Percentiles rank a stretch among this genome's conserved stretches.
Evolutionary conservation across 305 asterid species (phyloP).

Genomic region (Solanum hybrid): DNA sequence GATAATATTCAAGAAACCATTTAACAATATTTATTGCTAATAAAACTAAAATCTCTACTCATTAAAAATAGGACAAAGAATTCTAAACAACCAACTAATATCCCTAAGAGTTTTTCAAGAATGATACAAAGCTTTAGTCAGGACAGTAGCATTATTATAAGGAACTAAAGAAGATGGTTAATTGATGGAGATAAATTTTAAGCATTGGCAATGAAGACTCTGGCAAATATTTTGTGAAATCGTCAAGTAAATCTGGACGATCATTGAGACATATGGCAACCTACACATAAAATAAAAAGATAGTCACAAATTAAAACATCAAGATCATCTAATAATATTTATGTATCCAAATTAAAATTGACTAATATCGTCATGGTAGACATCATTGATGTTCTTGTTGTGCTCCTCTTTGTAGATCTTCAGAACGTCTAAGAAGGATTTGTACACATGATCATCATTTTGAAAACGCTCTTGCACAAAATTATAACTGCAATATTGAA

Average conservation of each 20-base stretch:
- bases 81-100: not conserved
- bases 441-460: conserved; percentile 68
- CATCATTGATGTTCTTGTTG: conserved; percentile 61
- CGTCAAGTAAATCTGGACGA: conserved; percentile 78
- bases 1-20: not conserved
- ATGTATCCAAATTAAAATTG: not conserved
- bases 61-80: not conserved
- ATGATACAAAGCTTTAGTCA: not conserved
- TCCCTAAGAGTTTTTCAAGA: not conserved
- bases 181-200: conserved; percentile 15
- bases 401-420: conserved; percentile 83
- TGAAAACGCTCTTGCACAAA: conserved; percentile 65
- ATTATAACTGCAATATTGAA: not conserved
- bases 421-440: conserved; percentile 82
- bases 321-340: not conserved
- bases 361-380: conserved; percentile 65
- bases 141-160: not conserved
- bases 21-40: too few relatives aligned
- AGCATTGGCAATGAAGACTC: conserved; percentile 46
- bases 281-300: conserved; percentile 24
- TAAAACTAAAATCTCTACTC: too few relatives aligned
- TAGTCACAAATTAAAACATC: not conserved
- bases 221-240: conserved; percentile 47
- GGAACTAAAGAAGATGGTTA: not conserved
- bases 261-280: conserved; percentile 65